Evolutionary conservation across 78 protist species (phyloP).

Genomic region (Polysphondylium violaceum): DNA sequence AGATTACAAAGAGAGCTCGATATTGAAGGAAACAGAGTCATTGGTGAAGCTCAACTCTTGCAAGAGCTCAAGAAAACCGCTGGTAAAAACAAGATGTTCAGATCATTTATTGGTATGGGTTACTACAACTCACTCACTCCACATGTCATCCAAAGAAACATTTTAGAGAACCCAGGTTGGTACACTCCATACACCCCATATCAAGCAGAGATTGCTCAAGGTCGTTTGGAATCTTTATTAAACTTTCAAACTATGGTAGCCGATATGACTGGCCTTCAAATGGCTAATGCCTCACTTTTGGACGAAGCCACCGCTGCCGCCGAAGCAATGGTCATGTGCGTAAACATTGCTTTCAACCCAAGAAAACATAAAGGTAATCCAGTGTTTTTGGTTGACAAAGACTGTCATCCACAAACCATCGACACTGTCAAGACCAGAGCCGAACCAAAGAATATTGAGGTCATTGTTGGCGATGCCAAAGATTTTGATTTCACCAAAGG

Average conservation of each 20-base stretch:
- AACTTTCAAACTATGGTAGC: slow-evolving; percentile 97
- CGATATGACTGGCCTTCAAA: slow-evolving; percentile 93
- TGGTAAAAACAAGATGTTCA: slow-evolving; percentile 30
- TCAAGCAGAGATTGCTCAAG: slow-evolving; percentile 99
- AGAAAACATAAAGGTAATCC: slow-evolving; percentile 44
- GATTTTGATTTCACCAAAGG: slow-evolving; percentile 46
- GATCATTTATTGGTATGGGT: slow-evolving; percentile 90
- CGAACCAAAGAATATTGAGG: slow-evolving; percentile 83
- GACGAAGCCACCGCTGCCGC: slow-evolving; percentile 98
- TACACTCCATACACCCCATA: slow-evolving; percentile 99
- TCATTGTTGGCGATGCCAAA: slow-evolving; percentile 60
- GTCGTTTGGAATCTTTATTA: slow-evolving; percentile 96
- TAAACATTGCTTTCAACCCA: slow-evolving; percentile 38
- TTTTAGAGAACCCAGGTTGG: slow-evolving; percentile 99
- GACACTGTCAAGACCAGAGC: slow-evolving; percentile 93
- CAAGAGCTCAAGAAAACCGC: slow-evolving; percentile 14
- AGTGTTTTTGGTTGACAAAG: slow-evolving; percentile 80
- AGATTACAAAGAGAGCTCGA: slow-evolving; percentile 32
- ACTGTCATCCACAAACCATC: slow-evolving; percentile 93
- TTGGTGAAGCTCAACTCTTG: slow-evolving; percentile 49
- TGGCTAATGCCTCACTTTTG: slow-evolving; percentile 97
- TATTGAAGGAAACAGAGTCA: slow-evolving; percentile 18
- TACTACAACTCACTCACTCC: slow-evolving; percentile 91
- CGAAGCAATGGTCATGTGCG: slow-evolving; percentile 96
- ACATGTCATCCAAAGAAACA: slow-evolving; percentile 94